Conservation (phyloP, 1,284 basidiomycete genomes). For the Ustilago xerochloae region DNA sequence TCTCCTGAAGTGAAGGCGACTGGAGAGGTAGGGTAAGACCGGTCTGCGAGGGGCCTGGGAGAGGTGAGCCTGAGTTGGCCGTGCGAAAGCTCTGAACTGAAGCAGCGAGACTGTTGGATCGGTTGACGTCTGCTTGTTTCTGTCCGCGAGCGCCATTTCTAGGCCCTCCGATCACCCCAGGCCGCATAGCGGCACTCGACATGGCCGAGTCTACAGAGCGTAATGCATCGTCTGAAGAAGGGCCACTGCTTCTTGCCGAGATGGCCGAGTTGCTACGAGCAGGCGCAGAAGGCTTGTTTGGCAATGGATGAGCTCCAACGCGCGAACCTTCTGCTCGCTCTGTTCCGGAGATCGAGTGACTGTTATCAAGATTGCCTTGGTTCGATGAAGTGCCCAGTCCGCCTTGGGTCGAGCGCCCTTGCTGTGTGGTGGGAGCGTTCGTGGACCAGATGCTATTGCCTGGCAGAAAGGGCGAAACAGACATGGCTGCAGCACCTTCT, state of each 20-base stretch:
- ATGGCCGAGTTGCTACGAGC: slow-evolving; percentile 32
- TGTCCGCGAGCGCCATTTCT: slow-evolving; percentile 4
- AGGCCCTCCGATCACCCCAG: slow-evolving; percentile 29
- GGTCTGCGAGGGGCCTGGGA: slow-evolving; percentile 7
- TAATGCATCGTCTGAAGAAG: slow-evolving; percentile 17
- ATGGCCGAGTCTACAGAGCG: slow-evolving; percentile 35
- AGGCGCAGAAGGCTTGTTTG: slow-evolving; percentile 33
- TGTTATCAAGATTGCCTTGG: slow-evolving; percentile 4
- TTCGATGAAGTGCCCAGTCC: slow-evolving; percentile 7
- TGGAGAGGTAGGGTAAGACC: slow-evolving; percentile 7
- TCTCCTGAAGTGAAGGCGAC: slow-evolving; percentile 27
- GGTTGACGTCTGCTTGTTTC: slow-evolving; percentile 17
- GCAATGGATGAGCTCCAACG: slow-evolving; percentile 35
- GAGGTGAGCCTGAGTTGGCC: slow-evolving; percentile 36
- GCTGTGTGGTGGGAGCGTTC: slow-evolving; percentile 13
- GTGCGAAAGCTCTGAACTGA: slow-evolving; percentile 40
- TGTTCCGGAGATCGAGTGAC: not conserved
- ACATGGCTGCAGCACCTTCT: slow-evolving; percentile 15
- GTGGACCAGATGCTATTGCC: slow-evolving; percentile 52
- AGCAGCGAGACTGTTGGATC: slow-evolving; percentile 49
- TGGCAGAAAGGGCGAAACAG: slow-evolving; percentile 40
- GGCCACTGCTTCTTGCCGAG: slow-evolving; percentile 14
- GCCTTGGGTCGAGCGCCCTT: not conserved
- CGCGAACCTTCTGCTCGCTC: slow-evolving; percentile 22
- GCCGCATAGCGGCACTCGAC: slow-evolving; percentile 9